phyloP scores from a whole-genome alignment of 371 early-diverging fungal species.

The Dinochytrium kinnereticum region DNA sequence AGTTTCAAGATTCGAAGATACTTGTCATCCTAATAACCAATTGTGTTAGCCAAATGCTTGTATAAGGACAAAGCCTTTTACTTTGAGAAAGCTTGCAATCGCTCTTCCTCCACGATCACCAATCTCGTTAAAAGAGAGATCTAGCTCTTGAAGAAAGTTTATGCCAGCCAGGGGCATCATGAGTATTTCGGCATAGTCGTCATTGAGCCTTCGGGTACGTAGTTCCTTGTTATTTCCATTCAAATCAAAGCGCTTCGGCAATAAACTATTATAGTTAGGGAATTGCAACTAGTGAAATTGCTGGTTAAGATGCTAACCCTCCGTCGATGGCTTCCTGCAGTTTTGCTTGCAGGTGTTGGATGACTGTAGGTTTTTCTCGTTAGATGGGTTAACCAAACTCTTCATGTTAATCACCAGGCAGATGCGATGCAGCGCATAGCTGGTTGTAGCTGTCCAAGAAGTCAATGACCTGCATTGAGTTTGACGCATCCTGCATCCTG shows the following conservation, averaged over 20 bases:
- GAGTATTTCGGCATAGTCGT: constrained; percentile 35
- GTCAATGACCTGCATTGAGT: constrained; percentile 42
- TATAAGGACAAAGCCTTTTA: not conserved
- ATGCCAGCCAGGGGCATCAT: constrained; percentile 30
- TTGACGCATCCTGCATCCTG: not conserved
- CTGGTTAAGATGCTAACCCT: constrained; percentile 27
- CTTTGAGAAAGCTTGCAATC: constrained; percentile 49
- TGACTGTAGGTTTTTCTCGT: not conserved
- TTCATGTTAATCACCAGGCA: constrained; percentile 6
- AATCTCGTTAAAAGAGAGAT: constrained; percentile 55
- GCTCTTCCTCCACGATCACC: constrained; percentile 47
- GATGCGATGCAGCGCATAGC: constrained; percentile 26
- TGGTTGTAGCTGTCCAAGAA: constrained; percentile 43
- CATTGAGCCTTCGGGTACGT: constrained; percentile 32
- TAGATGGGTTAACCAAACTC: not conserved
- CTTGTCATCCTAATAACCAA: constrained; percentile 19
- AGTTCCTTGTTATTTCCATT: constrained; percentile 35
- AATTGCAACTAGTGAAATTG: not conserved
- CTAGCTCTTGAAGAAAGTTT: constrained; percentile 42
- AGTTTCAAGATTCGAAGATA: constrained; percentile 21
- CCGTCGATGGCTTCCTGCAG: constrained; percentile 46
- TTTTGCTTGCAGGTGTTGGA: constrained; percentile 10
- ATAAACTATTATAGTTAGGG: constrained; percentile 8
- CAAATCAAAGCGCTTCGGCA: constrained; percentile 39
- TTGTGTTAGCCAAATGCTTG: not conserved